These are phyloP conservation scores for Pyronema omphalodes DNA, from an alignment of 495 filamentous ascomycete genomes.

Conservation along the genomic window DNA sequence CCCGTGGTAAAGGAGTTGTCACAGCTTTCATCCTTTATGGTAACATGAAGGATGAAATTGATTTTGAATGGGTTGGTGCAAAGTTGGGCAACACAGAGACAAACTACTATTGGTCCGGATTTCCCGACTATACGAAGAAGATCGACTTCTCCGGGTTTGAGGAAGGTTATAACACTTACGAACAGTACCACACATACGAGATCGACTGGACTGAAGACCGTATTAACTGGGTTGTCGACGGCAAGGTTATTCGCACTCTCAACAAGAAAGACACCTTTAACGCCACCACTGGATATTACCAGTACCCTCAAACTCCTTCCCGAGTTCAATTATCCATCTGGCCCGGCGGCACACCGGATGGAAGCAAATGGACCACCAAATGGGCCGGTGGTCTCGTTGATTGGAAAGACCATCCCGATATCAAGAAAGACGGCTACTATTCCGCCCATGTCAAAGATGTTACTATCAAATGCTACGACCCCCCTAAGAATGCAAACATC, in stretches of 20 bases:
- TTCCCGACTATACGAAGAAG: slow-evolving; percentile 55
- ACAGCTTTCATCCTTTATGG: slow-evolving; percentile 88
- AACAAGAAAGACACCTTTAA: slow-evolving; percentile 70
- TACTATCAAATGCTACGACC: slow-evolving; percentile 65
- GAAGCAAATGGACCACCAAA: slow-evolving; percentile 65
- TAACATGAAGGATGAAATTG: slow-evolving; percentile 95
- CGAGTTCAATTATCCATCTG: slow-evolving; percentile 89
- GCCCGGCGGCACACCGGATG: slow-evolving; percentile 69
- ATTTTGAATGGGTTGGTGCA: slow-evolving; percentile 82
- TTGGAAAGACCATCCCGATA: slow-evolving; percentile 58
- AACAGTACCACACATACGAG: slow-evolving; percentile 75
- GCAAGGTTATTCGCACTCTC: slow-evolving; percentile 50
- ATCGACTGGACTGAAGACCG: slow-evolving; percentile 79
- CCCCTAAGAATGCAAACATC: slow-evolving; percentile 39
- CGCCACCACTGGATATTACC: slow-evolving; percentile 57
- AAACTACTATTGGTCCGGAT: slow-evolving; percentile 94
- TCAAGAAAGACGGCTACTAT: slow-evolving; percentile 73
- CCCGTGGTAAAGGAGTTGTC: slow-evolving; percentile 69
- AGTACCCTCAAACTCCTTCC: slow-evolving; percentile 80
- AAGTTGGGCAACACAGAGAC: slow-evolving; percentile 65
- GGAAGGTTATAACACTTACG: slow-evolving; percentile 50
- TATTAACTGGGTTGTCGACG: slow-evolving; percentile 75
- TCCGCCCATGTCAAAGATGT: slow-evolving; percentile 66
- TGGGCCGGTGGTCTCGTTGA: slow-evolving; percentile 86
- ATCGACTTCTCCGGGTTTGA: slow-evolving; percentile 24